Evolutionary conservation across 2,329 filamentous ascomycete genomes (phyloP).

Genomic region (Aspergillus sp.): DNA sequence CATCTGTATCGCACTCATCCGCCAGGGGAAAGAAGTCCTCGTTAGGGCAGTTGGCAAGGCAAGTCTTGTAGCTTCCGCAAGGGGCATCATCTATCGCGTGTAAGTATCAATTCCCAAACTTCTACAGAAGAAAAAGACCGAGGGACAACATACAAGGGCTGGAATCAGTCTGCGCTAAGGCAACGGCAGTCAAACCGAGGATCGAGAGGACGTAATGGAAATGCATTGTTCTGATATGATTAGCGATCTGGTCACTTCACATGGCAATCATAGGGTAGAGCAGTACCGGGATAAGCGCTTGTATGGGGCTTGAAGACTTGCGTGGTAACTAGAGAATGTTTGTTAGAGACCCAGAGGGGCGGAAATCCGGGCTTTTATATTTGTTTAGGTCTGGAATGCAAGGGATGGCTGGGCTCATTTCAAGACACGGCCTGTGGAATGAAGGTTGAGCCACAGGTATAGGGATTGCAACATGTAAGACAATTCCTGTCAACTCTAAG

Average conservation of each 20-base stretch:
- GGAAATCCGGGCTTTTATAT: not conserved
- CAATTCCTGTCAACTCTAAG: too few relatives aligned
- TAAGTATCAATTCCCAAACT: not conserved
- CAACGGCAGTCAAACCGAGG: not conserved
- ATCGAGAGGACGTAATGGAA: not conserved
- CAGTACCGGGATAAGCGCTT: not conserved
- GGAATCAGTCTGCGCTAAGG: not conserved
- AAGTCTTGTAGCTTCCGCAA: conserved; percentile 12
- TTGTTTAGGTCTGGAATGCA: not conserved
- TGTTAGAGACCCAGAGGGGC: not conserved
- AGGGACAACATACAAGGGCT: not conserved
- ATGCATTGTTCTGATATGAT: not conserved
- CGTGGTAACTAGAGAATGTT: too few relatives aligned
- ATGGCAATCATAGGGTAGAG: not conserved
- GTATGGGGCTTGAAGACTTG: too few relatives aligned
- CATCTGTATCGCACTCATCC: conserved; percentile 6
- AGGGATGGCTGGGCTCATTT: not conserved
- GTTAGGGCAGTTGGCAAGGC: conserved; percentile 5
- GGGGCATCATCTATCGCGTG: not conserved
- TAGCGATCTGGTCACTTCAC: not conserved
- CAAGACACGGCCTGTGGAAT: not conserved
- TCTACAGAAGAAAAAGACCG: too few relatives aligned
- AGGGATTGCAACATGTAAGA: too few relatives aligned
- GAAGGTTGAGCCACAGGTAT: not conserved
- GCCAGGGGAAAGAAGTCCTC: conserved; percentile 9